A percentile compares a stretch with the other conserved stretches of the same genome.
phyloP scores from a whole-genome alignment of 176 grass and related monocot species.

The Miscanthus lutarioriparius region DNA sequence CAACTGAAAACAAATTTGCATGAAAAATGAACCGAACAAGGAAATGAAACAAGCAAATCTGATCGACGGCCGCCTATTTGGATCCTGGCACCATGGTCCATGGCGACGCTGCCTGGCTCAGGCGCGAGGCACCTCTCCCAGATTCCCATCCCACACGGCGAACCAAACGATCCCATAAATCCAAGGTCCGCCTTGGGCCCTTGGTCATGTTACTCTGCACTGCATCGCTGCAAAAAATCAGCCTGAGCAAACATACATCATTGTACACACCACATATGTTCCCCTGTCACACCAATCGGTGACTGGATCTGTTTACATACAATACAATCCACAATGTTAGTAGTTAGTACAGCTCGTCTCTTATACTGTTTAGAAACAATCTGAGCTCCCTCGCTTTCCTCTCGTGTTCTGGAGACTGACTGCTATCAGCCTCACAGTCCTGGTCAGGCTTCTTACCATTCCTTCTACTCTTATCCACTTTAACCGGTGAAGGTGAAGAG shows the following conservation, averaged over 20 bases:
- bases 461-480: background rate
- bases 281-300: background rate
- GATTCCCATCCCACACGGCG: no score
- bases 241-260: background rate
- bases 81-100: no score
- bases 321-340: conserved; percentile 18
- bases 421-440: conserved; percentile 5
- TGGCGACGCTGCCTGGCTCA: no score
- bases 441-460: background rate
- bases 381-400: conserved; percentile 47
- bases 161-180: no score
- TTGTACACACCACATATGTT: background rate
- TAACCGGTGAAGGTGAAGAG: conserved; percentile 44
- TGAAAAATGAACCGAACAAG: no score
- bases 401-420: conserved; percentile 51
- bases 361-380: conserved; percentile 51
- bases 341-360: conserved; percentile 57
- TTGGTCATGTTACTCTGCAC: no score
- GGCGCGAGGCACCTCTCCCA: no score
- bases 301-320: background rate
- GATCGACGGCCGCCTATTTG: no score
- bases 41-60: no score
- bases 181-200: no score
- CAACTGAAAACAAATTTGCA: no score
- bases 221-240: no score